Conservation (phyloP, 23 red algal genomes). For the Agarophyton chilense region DNA sequence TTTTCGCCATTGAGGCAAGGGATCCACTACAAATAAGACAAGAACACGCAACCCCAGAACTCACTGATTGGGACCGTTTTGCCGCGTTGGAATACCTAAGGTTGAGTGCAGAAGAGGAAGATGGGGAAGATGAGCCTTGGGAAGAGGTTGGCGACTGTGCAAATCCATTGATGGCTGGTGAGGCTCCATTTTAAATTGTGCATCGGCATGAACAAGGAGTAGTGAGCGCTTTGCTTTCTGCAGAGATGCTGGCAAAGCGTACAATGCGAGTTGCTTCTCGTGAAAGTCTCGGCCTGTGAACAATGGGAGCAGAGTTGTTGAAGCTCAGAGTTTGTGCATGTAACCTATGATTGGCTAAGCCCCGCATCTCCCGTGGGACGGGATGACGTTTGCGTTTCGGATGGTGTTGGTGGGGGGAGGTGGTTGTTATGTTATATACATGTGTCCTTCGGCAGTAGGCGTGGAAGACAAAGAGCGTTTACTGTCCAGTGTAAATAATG, state of each 20-base stretch:
- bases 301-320: conserved; percentile 13
- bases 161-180: conserved; percentile 73
- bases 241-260: not conserved
- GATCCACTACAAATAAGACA: conserved; percentile 84
- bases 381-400: conserved; percentile 11
- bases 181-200: conserved; percentile 62
- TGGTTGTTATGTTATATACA: conserved; percentile 22
- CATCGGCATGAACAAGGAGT: not conserved
- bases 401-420: not conserved
- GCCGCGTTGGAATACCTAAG: conserved; percentile 95
- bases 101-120: conserved; percentile 94
- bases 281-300: not conserved
- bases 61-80: conserved; percentile 99
- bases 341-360: not conserved
- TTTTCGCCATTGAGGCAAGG: conserved; percentile 93
- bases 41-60: conserved; percentile 93
- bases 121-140: conserved; percentile 78
- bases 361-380: not conserved
- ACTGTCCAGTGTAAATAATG: conserved; percentile 38
- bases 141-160: conserved; percentile 61
- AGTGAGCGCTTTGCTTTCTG: not conserved
- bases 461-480: not conserved
- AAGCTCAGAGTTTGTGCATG: not conserved
- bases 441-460: not conserved
- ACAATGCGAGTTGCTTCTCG: not conserved